These are phyloP conservation scores for Sporothrix luriei DNA, from an alignment of 2,329 filamentous ascomycete genomes.

Conservation along the genomic window DNA sequence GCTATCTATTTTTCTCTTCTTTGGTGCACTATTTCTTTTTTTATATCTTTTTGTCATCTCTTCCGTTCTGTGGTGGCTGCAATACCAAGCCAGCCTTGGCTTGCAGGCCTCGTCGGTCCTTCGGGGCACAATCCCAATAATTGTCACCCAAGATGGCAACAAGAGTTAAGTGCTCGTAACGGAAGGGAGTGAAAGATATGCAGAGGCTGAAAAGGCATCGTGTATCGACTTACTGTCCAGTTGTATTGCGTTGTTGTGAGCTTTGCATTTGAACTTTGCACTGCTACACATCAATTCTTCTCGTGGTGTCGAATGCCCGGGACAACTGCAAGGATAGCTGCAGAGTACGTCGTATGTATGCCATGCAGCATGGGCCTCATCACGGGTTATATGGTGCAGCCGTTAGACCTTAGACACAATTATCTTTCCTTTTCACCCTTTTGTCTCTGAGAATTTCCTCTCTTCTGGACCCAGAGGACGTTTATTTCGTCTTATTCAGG, in stretches of 20 bases:
- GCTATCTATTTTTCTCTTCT: neutral
- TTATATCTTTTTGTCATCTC: no score
- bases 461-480: neutral
- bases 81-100: constrained; percentile 4
- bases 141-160: neutral
- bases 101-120: neutral
- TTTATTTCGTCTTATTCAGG: neutral
- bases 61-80: no score
- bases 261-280: no score
- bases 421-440: neutral
- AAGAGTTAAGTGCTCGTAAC: neutral
- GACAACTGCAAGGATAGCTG: neutral
- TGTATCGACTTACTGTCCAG: neutral
- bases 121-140: neutral
- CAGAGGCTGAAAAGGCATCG: neutral
- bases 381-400: neutral
- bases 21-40: neutral
- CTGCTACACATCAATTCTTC: no score
- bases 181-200: no score
- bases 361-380: neutral
- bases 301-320: neutral
- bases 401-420: no score
- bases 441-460: neutral
- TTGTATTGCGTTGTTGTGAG: no score
- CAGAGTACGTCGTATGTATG: neutral